phyloP scores from a whole-genome alignment of 192 early-diverging fungal genomes.

The Coemansia sp. region DNA sequence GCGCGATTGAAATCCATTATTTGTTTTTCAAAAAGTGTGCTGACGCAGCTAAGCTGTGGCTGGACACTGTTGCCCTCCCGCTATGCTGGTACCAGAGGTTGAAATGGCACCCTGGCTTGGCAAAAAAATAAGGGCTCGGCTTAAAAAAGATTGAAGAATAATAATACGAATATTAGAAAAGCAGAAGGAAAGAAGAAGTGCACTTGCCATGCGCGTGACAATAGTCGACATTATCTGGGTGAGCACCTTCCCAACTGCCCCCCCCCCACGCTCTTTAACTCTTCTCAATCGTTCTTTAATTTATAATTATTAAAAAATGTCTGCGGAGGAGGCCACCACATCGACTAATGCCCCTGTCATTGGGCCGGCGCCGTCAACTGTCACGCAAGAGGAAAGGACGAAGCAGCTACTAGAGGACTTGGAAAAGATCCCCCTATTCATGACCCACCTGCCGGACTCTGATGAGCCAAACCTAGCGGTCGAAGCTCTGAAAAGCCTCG shows the following conservation, averaged over 20 bases:
- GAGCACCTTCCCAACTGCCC: too few species aligned
- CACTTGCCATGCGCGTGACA: neutral
- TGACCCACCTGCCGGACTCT: constrained; percentile 70
- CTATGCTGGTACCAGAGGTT: neutral
- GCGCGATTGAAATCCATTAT: constrained; percentile 38
- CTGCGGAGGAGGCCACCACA: neutral
- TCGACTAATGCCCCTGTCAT: neutral
- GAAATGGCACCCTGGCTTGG: neutral
- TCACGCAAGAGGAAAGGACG: constrained; percentile 17
- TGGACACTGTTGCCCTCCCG: neutral
- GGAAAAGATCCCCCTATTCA: constrained; percentile 91
- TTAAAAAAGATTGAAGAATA: neutral
- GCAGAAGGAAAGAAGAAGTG: neutral
- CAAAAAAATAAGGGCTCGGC: neutral
- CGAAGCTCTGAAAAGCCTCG: constrained; percentile 79
- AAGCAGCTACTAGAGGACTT: constrained; percentile 63
- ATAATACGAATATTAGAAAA: neutral
- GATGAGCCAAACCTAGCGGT: constrained; percentile 73
- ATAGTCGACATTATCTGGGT: neutral
- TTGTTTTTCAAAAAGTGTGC: neutral
- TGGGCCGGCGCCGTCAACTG: constrained; percentile 28
- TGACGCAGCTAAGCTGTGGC: neutral
- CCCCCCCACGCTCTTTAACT: neutral
- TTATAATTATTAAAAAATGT: neutral
- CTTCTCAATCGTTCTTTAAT: neutral